Base-by-base conservation (phyloP, 495 filamentous ascomycete species). In the Paragyromitra xinjiangensis region DNA sequence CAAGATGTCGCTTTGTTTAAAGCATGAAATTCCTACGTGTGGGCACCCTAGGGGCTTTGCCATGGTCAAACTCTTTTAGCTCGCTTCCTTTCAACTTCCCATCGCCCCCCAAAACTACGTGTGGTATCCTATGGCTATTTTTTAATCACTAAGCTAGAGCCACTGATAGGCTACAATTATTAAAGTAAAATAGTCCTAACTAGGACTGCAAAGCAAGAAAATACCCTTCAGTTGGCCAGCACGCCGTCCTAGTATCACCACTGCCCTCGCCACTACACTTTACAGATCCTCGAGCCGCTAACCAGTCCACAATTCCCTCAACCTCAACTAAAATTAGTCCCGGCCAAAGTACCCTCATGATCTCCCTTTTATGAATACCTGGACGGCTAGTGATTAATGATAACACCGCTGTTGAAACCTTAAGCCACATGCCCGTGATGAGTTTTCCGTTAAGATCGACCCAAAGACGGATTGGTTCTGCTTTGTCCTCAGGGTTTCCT, bases 341-440 rank as follows among this genome's bases (percentile, higher is more conserved):
- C 8, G 81, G 81, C 67, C 56, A 75, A 2, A 83, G 63, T 0
- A 82, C 78, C 8, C 67, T 77, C 68, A 73, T 56, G 7, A 83
- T 78, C 62, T 81, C 81, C n/a, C 45, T 67, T 34, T 70, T 73
- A 37, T 69, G 65, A 48, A 83, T 81, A 19, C 81, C 81, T 1
- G 81, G 81, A 12, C 81, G 78, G n/a, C 67, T 76, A 34, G 71
- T 78, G 29, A 83, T 70, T 19, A 73, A 71, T 29, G 71, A 55
- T 7, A 81, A 44, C 12, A 82, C 78, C 14, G 81, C 73, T 11
- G 74, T 82, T n/a, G 66, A 64, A 39, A 80, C 78, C 22, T 82
- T 80, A 4, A 81, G 71, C 81, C 81, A 83, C 81, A 83, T 83
- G 2, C 81, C 81, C 11, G 69, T 64, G 42, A 83, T 75, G n/a